Percentiles rank a stretch among this genome's conserved stretches.
phyloP scores from a whole-genome alignment of 768 basidiomycete genomes.

The Tricholoma saponaceum region DNA sequence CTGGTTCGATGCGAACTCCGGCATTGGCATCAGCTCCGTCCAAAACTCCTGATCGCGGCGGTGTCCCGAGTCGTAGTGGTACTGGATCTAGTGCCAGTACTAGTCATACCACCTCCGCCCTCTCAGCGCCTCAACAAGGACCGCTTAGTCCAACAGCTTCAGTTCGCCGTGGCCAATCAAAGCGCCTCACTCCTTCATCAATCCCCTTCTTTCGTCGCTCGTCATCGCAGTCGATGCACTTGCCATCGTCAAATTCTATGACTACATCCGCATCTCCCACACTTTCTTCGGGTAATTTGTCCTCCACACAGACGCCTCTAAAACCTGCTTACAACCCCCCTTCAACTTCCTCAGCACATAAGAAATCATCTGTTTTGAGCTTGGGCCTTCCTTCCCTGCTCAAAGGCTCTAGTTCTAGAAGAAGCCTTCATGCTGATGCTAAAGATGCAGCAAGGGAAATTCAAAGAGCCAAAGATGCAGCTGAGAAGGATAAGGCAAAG shows the following conservation, averaged over 20 bases:
- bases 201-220: constrained; percentile 94
- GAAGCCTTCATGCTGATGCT: constrained; percentile 69
- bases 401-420: constrained; percentile 73
- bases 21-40: constrained; percentile 39
- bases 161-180: constrained; percentile 63
- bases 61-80: constrained; percentile 59
- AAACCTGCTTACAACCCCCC: constrained; percentile 49
- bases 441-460: constrained; percentile 51
- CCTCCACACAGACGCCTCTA: constrained; percentile 34
- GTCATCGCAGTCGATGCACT: constrained; percentile 82
- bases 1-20: constrained; percentile 57
- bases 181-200: constrained; percentile 85
- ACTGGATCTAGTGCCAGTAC: constrained; percentile 78
- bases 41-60: constrained; percentile 62
- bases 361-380: constrained; percentile 81
- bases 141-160: constrained; percentile 75
- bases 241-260: constrained; percentile 45
- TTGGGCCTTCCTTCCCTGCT: constrained; percentile 78
- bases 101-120: constrained; percentile 50
- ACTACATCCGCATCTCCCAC: constrained; percentile 52
- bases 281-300: constrained; percentile 33
- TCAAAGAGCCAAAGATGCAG: constrained; percentile 35
- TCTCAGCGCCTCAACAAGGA: constrained; percentile 49
- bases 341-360: constrained; percentile 57
- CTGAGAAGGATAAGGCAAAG: constrained; percentile 46